Evolutionary conservation across 2,329 filamentous ascomycete genomes (phyloP).

Genomic region (Diaporthe eres): DNA sequence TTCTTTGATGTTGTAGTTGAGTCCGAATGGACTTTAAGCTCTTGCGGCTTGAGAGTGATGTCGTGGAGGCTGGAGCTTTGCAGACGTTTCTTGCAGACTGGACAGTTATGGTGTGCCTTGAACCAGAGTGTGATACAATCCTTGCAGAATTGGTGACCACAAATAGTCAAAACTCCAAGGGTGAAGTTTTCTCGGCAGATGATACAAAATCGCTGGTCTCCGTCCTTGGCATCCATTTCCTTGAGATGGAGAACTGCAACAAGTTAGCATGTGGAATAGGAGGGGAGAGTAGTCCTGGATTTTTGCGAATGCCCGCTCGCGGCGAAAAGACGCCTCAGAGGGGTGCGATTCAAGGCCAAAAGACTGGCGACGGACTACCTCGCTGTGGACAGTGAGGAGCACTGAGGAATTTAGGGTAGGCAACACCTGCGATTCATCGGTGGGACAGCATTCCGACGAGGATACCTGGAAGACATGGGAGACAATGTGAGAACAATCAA

Average conservation of each 20-base stretch:
- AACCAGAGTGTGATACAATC: conserved; percentile 89
- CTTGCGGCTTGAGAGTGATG: conserved; percentile 85
- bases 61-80: conserved; percentile 80
- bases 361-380: neutral
- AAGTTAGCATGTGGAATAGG: conserved; percentile 39
- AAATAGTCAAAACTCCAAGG: conserved; percentile 85
- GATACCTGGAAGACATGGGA: neutral
- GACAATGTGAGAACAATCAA: neutral
- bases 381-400: neutral
- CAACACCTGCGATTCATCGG: neutral
- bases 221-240: conserved; percentile 71
- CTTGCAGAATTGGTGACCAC: conserved; percentile 93
- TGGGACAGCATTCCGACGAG: neutral
- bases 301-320: neutral
- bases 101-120: conserved; percentile 80
- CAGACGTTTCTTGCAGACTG: conserved; percentile 83
- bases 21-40: conserved; percentile 73
- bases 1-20: conserved; percentile 46
- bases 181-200: conserved; percentile 87
- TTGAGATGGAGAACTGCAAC: conserved; percentile 66
- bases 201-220: conserved; percentile 80
- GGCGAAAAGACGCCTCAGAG: neutral
- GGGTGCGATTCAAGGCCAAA: neutral
- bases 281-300: neutral
- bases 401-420: neutral